Percentiles rank a stretch among this genome's conserved stretches.
phyloP scores from a whole-genome alignment of 1,139 yeast genomes.

The Kodamaea anthophila region DNA sequence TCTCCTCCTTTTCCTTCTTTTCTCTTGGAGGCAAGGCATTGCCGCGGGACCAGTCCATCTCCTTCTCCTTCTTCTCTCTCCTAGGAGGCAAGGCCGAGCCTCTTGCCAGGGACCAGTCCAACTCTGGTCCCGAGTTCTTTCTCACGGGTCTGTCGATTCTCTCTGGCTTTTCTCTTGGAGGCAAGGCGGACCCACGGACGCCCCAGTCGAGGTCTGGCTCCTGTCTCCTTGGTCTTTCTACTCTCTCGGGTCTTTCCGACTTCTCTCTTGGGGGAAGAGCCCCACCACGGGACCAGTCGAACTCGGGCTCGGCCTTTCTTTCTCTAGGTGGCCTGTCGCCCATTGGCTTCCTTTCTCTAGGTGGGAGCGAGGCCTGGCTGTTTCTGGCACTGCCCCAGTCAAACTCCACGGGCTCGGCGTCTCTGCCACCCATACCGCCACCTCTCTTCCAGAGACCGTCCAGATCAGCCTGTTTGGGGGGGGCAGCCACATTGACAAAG shows the following conservation, averaged over 20 bases:
- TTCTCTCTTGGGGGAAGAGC: conserved; percentile 29
- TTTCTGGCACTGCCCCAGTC: conserved; percentile 35
- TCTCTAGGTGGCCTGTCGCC: conserved; percentile 21
- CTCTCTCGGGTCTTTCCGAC: conserved; percentile 20
- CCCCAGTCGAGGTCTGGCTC: conserved; percentile 61
- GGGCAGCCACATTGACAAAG: conserved; percentile 87
- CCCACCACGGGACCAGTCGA: conserved; percentile 40
- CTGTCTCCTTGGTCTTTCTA: conserved; percentile 39
- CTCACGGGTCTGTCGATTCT: conserved; percentile 21
- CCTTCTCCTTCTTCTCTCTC: conserved; percentile 27
- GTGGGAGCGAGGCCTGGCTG: conserved; percentile 26
- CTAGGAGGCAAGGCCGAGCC: conserved; percentile 27
- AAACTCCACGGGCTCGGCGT: conserved; percentile 21
- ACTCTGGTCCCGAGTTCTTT: conserved; percentile 24
- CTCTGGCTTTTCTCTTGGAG: conserved; percentile 29
- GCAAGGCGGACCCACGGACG: conserved; percentile 40
- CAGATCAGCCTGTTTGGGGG: conserved; percentile 47
- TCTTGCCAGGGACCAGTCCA: conserved; percentile 36
- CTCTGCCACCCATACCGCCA: conserved; percentile 24
- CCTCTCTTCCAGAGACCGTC: conserved; percentile 47
- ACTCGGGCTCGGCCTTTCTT: conserved; percentile 23
- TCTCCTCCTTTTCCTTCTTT: conserved; percentile 22
- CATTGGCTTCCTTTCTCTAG: conserved; percentile 30
- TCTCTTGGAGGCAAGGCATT: conserved; percentile 23
- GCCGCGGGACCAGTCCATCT: conserved; percentile 31